Evolutionary conservation across 148 eudicot genomes (phyloP).

Genomic region (Chenopodium formosanum): DNA sequence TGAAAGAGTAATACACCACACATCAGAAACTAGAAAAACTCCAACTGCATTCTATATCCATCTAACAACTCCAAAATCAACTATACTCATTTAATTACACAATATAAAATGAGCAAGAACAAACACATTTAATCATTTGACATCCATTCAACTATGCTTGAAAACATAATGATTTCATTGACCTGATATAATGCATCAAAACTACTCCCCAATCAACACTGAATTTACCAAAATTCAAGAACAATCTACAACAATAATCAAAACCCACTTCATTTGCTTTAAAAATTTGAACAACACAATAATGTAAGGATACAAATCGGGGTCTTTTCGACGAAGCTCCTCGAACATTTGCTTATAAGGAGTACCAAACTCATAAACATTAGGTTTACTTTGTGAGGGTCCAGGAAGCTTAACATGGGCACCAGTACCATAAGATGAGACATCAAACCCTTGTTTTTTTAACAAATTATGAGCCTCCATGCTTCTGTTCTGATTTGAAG

Average conservation of each 20-base stretch:
- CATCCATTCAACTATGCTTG: not conserved
- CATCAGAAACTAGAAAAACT: not conserved
- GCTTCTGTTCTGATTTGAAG: constrained; percentile 93
- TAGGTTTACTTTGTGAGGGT: constrained; percentile 88
- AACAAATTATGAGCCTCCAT: constrained; percentile 86
- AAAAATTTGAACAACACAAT: not conserved
- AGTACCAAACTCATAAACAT: constrained; percentile 88
- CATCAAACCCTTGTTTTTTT: constrained; percentile 79
- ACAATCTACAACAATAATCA: constrained; percentile 5
- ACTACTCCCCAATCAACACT: not conserved
- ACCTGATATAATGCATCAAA: not conserved
- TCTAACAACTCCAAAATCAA: not conserved
- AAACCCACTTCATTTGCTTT: not conserved
- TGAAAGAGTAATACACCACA: not conserved
- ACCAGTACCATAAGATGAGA: constrained; percentile 87
- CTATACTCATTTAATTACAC: not conserved
- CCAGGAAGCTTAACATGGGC: constrained; percentile 94
- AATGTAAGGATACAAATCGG: constrained; percentile 64
- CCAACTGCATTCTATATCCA: not conserved
- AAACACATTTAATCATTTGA: not conserved
- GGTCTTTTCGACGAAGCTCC: constrained; percentile 88
- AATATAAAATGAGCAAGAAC: not conserved
- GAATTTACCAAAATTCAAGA: not conserved
- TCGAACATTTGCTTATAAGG: constrained; percentile 95
- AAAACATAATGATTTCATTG: not conserved